These are phyloP conservation scores for Pyrenochaeta sp. DNA, from an alignment of 2,329 filamentous ascomycete genomes.

Conservation along the genomic window DNA sequence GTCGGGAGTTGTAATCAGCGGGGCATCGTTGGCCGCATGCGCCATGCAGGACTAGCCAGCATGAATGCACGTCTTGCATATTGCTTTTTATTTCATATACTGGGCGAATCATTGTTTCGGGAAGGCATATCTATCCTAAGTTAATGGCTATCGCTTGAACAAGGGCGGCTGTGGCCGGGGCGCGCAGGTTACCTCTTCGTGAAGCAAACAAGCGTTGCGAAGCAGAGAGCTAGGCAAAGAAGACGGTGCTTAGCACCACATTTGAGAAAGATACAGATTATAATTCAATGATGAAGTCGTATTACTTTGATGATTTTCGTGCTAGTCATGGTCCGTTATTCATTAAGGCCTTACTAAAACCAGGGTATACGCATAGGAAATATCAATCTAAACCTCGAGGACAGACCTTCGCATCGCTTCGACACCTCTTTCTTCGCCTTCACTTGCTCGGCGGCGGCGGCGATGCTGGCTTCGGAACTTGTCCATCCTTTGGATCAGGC, in stretches of 20 bases:
- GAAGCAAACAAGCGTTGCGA: no score
- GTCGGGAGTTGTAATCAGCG: background rate
- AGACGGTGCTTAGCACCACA: background rate
- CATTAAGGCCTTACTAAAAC: constrained; percentile 14
- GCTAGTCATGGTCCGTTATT: background rate
- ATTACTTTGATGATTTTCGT: background rate
- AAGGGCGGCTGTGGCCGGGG: background rate
- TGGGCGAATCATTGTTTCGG: constrained; percentile 8
- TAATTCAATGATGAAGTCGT: background rate
- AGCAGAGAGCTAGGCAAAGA: background rate
- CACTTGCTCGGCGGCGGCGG: constrained; percentile 21
- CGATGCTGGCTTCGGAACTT: constrained; percentile 20
- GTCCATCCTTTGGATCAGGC: constrained; percentile 40
- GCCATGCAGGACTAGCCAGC: constrained; percentile 5
- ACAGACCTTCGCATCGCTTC: background rate
- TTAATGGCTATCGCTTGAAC: no score
- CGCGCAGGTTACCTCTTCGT: background rate
- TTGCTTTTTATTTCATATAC: background rate
- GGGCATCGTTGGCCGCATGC: background rate
- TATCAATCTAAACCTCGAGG: background rate
- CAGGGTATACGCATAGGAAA: constrained; percentile 21
- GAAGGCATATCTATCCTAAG: constrained; percentile 1
- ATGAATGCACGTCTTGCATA: constrained; percentile 4
- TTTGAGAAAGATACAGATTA: background rate
- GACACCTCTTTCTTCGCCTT: background rate